These are phyloP conservation scores for Tilletia setariae DNA, from an alignment of 1,284 basidiomycete species.

Conservation along the genomic window DNA sequence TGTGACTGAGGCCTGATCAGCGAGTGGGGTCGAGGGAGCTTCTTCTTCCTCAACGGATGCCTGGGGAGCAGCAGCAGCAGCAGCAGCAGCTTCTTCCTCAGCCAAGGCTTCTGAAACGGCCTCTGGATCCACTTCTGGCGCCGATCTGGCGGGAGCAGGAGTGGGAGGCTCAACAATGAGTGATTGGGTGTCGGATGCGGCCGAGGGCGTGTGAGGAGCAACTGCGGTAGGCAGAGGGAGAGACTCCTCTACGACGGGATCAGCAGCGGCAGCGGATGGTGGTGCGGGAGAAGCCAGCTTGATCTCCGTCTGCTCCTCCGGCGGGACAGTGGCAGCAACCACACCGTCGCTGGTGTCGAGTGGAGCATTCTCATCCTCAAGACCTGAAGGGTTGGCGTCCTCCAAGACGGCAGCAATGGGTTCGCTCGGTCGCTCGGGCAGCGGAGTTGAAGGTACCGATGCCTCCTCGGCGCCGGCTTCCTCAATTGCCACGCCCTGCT, in stretches of 20 bases:
- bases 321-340: background rate
- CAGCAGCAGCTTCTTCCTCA: too few species aligned
- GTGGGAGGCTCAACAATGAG: constrained; percentile 7
- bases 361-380: background rate
- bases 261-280: too few species aligned
- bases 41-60: too few species aligned
- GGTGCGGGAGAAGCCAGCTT: too few species aligned
- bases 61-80: too few species aligned
- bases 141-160: background rate
- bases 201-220: background rate
- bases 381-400: background rate
- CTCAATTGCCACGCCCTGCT: background rate
- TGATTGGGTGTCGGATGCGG: background rate
- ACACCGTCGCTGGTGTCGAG: constrained; percentile 7
- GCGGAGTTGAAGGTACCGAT: too few species aligned
- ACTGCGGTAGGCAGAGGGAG: background rate
- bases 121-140: background rate
- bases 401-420: constrained; percentile 6
- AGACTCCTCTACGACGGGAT: background rate
- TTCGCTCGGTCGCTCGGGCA: background rate
- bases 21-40: too few species aligned
- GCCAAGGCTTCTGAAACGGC: too few species aligned
- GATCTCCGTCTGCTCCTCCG: background rate
- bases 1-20: background rate
- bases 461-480: background rate